phyloP scores from a whole-genome alignment of 495 filamentous ascomycete genomes.

The Letharia columbiana region DNA sequence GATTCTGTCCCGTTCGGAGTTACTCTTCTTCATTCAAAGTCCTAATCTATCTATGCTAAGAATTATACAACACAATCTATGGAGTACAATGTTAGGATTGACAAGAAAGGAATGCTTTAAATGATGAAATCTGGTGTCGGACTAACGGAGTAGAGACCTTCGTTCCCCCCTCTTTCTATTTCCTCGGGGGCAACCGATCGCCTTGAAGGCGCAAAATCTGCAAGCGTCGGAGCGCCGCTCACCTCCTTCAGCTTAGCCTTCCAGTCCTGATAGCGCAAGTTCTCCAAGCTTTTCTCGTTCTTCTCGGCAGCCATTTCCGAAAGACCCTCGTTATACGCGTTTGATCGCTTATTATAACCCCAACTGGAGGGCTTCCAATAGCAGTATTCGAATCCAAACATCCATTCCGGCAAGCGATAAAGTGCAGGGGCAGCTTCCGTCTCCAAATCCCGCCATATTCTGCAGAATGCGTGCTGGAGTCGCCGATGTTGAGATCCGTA shows the following conservation, averaged over 20 bases:
- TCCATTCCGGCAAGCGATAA: background rate
- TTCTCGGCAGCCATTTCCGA: background rate
- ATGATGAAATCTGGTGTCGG: too few relatives aligned
- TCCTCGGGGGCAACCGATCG: too few relatives aligned
- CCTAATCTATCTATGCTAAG: too few relatives aligned
- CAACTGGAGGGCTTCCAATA: background rate
- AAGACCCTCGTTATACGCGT: background rate
- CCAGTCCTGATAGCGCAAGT: background rate
- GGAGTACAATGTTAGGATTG: too few relatives aligned
- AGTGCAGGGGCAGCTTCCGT: background rate
- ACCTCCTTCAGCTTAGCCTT: background rate
- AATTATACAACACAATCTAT: too few relatives aligned
- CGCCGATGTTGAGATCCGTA: background rate
- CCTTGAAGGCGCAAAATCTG: too few relatives aligned
- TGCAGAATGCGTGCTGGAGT: background rate
- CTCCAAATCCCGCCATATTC: background rate
- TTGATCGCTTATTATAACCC: background rate
- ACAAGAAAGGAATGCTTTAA: too few relatives aligned
- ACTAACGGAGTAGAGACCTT: too few relatives aligned
- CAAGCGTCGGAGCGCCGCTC: too few relatives aligned
- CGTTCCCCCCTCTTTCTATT: too few relatives aligned
- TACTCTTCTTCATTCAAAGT: too few relatives aligned
- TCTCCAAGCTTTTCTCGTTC: background rate
- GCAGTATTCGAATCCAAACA: background rate
- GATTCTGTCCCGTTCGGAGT: too few relatives aligned